Base-by-base conservation (phyloP, 148 eudicot genomes). In the Beta vulgaris region DNA sequence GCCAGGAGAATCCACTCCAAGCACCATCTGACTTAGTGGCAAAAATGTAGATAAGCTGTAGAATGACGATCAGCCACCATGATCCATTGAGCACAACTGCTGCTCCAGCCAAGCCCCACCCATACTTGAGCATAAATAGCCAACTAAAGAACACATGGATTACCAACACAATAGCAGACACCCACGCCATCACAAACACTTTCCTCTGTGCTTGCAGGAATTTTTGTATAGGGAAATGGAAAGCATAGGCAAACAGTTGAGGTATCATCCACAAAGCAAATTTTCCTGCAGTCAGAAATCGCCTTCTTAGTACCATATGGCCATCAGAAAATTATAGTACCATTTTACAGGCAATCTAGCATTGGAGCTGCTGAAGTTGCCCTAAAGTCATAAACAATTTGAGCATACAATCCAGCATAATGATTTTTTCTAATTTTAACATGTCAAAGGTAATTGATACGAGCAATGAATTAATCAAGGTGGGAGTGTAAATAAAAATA, bases 131-230 rank as follows among this genome's bases (percentile, higher is more conserved):
- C 72, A 91, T 91, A 19, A 90, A 71, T 29, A 91, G 40, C 89
- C 89, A 91, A 82, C 97, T 89, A n/a, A 89, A 78, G 0, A 72
- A 35, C 26, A 75, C 68, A 73, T 91, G 97, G 2, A 91, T 0
- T 58, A 90, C 88, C 61, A 91, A 73, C 65, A 88, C 97, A 21
- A 64, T 46, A 0, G 69, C 85, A 3, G 97, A 86, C 11, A 89
- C 78, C 86, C 83, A 77, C 0, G 91, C 85, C 86, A 91, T 90
- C 16, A 86, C 93, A 31, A 80, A 54, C 9, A 91, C 89, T 84
- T 91, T 91, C 73, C 97, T 82, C 60, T 91, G 97, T 32, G 97
- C 73, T 82, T 91, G 97, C 85, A 91, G 63, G 90, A 91, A 91
- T 67, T 91, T 91, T 73, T 86, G 89, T 73, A 90, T 91, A 0